Evolutionary conservation across 2,329 filamentous ascomycete genomes (phyloP), one percentile per base, ranked within the genome.

Genomic region (Bipolaris oryzae): DNA sequence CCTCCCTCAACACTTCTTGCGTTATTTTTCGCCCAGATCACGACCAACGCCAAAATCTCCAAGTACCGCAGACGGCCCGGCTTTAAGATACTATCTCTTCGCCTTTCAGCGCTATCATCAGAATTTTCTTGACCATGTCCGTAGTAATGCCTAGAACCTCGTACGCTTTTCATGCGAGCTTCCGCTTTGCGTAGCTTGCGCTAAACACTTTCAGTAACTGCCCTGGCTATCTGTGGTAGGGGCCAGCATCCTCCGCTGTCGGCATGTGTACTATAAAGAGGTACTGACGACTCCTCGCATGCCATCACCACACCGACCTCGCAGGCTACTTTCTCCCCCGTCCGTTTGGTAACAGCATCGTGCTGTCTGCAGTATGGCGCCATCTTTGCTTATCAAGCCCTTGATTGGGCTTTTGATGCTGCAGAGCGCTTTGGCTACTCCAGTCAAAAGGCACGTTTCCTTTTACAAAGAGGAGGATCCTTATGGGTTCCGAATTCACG

Each of bases 351-450:
- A 48, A 38, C 43, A 55, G 21, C 51, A 47, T 42, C 21, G 50
- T 50, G 44, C 44, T 46, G 53, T 6, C 23, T 38, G 33, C n/a
- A 55, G 21, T 35, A 74, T 74, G 71, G 57, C 63, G 39, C 66
- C 57, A 38, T 57, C 52, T 57, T 54, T 57, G 33, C 42, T 68
- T 31, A 58, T 50, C 38, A 64, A 64, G 39, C 67, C 58, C 51
- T 46, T 74, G 20, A 60, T 66, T 7, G 66, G 70, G 28, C 55
- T 72, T 11, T 62, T 73, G 55, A 67, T 65, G 20, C 49, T 74
- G 56, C 70, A 72, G 44, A 59, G 62, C 28, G 68, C 63, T 6
- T 50, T 73, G 31, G 69, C 60, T 21, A 70, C 57, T 50, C 70
- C 72, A 23, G 57, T 72, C 35, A 54, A 56, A 41, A 64, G 42